Evolutionary conservation across 495 filamentous ascomycete genomes (phyloP), one percentile per base, ranked within the genome.

Genomic region (Bombardia bombarda): DNA sequence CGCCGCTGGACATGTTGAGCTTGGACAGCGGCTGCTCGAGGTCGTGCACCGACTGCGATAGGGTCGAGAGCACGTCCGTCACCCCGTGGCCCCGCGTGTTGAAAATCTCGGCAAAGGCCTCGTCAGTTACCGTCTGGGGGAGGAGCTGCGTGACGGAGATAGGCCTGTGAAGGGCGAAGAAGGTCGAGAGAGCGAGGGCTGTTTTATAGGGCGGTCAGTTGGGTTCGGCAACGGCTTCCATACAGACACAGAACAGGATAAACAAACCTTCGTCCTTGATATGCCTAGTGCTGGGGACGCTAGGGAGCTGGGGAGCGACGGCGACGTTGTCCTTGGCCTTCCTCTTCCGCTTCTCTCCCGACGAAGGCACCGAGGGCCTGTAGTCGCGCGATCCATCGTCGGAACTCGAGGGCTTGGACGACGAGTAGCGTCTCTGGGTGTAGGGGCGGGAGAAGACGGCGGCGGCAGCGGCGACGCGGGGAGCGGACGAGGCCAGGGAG

Each of bases 151-250:
- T 90, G 53, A 95, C 75, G 42, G 87, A 93, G 51, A 98, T 90
- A 4, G 92, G 92, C 40, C 92, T 79, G 69, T 98, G 88, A 47
- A 90, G 84, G 44, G 92, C 92, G 68, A 96, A 98, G 73, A 98
- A 97, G 38, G 83, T 83, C 6, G 90, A 88, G 23, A 95, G 70
- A 48, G 82, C 82, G 33, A 96, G 71, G 57, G 93, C 92, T 98
- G 42, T 20, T 5, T 5, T 10, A 17, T 7, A 10, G 14, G 22
- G 5, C n/a, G n/a, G 35, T 50, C 14, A 46, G 16, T 21, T 20
- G 14, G 1, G n/a, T n/a, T n/a, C n/a, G n/a, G n/a, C n/a, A n/a
- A n/a, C n/a, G n/a, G n/a, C n/a, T n/a, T n/a, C n/a, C n/a, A n/a
- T n/a, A n/a, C n/a, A n/a, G n/a, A n/a, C n/a, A n/a, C 31, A n/a